Evolutionary conservation across 441 rosid species (phyloP).

Genomic region (Geranium incanum): DNA sequence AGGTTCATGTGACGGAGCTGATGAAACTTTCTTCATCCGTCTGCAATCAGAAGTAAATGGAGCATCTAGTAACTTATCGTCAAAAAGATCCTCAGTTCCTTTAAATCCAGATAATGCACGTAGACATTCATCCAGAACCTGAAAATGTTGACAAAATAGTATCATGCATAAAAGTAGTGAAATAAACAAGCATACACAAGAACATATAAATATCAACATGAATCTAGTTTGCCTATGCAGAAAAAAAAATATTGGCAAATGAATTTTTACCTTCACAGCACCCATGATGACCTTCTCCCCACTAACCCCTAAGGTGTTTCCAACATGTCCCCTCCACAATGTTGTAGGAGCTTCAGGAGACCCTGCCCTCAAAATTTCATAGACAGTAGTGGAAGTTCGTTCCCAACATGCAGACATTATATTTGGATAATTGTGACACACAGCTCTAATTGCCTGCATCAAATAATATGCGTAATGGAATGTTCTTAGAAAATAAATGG

Average conservation of each 20-base stretch:
- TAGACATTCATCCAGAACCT: constrained; percentile 88
- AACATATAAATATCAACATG: not conserved
- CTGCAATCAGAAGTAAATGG: constrained; percentile 77
- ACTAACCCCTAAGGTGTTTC: constrained; percentile 35
- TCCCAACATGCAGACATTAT: constrained; percentile 58
- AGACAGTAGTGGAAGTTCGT: constrained; percentile 42
- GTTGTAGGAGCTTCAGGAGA: constrained; percentile 38
- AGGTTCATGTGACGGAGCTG: constrained; percentile 72
- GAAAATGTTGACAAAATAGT: constrained; percentile 18
- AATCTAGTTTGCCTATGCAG: not conserved
- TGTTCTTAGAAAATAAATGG: not conserved
- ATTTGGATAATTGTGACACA: constrained; percentile 71
- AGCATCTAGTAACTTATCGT: constrained; percentile 52
- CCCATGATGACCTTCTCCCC: constrained; percentile 75
- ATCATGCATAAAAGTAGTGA: not conserved
- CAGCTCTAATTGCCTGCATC: constrained; percentile 72
- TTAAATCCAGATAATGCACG: constrained; percentile 85
- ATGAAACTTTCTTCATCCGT: constrained; percentile 64
- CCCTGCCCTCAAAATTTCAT: constrained; percentile 37
- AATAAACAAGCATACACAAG: no score
- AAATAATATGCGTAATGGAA: constrained; percentile 9
- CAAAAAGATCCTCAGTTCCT: constrained; percentile 77
- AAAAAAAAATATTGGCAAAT: not conserved
- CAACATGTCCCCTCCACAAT: constrained; percentile 47
- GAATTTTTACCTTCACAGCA: constrained; percentile 53